A percentile compares a stretch with the other conserved stretches of the same genome.
Evolutionary conservation across 2,329 filamentous ascomycete genomes (phyloP).

Genomic region (Colletotrichum liaoningense): DNA sequence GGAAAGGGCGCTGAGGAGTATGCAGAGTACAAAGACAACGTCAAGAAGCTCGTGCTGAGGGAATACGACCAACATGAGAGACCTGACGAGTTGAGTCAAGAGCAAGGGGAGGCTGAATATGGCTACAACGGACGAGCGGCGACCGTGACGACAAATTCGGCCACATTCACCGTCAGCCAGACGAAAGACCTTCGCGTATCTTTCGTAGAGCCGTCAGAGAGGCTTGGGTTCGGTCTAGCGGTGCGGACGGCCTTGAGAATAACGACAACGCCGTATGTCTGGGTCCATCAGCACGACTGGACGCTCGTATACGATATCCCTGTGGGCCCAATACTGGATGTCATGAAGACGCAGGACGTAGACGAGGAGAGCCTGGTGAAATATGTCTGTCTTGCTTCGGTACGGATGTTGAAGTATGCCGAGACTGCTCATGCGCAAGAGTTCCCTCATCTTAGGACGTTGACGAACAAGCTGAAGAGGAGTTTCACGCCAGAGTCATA

Average conservation of each 20-base stretch:
- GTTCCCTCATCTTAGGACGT: conserved; percentile 53
- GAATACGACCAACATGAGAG: conserved; percentile 39
- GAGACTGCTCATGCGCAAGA: conserved; percentile 56
- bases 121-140: conserved; percentile 47
- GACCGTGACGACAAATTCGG: not conserved
- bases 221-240: conserved; percentile 64
- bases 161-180: conserved; percentile 46
- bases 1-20: conserved; percentile 55
- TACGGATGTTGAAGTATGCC: conserved; percentile 64
- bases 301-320: conserved; percentile 58
- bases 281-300: conserved; percentile 71
- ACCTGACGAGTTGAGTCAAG: not conserved
- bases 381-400: conserved; percentile 65
- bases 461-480: conserved; percentile 55
- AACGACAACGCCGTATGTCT: conserved; percentile 62
- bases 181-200: conserved; percentile 51
- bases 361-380: conserved; percentile 52
- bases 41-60: conserved; percentile 53
- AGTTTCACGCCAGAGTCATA: conserved; percentile 45
- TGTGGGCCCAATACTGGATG: conserved; percentile 53
- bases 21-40: conserved; percentile 58
- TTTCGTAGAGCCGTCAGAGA: conserved; percentile 59
- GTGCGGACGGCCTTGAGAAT: conserved; percentile 63
- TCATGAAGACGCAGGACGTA: conserved; percentile 54
- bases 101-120: conserved; percentile 57